Evolutionary conservation across 225 moss, liverwort and hornwort genomes (phyloP), one percentile per base, ranked within the genome.

Genomic region (Pleurozium schreberi): DNA sequence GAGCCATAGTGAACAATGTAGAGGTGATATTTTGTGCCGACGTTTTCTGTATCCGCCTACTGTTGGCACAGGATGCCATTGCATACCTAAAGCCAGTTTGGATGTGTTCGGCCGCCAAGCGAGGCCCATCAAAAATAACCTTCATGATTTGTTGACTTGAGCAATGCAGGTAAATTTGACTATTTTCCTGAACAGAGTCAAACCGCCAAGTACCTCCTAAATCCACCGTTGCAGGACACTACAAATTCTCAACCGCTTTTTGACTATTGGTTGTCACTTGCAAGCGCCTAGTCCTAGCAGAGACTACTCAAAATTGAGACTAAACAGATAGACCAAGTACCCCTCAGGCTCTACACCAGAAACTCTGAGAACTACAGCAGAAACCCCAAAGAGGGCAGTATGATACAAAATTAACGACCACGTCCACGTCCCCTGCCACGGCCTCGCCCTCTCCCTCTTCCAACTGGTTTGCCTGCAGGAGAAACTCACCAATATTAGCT

Each of bases 391-490:
- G 55, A 84, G 84, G 88, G 83, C 61, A 83, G 85, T 88, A 91
- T 73, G 49, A 40, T 88, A 88, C 86, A 91, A 84, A 86, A n/a
- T 73, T 94, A 94, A 80, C 94, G 93, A 67, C 94, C 94, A 85
- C 94, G 94, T 80, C 94, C 94, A 91, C 94, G 94, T 75, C 94
- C 94, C 93, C 94, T 94, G 84, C 94, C 94, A 80, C 94, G 94
- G 87, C 94, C 94, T 59, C 94, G 90, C 38, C 94, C 94, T 91
- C 94, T 83, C 85, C 94, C 94, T 87, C 94, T 88, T 76, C 94
- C 94, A 71, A 94, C 93, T 68, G 94, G 94, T 91, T 94, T 94
- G 47, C 94, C 94, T 94, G 93, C 89, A 87, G 65, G 33, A 77
- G 30, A 84, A 64, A 70, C 4, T 65, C 59, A 59, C 60, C 64